A percentile compares a stretch with the other conserved stretches of the same genome.
Evolutionary conservation across 352 stramenopile species (phyloP).

Genomic region (Pythium vanterpoolii): DNA sequence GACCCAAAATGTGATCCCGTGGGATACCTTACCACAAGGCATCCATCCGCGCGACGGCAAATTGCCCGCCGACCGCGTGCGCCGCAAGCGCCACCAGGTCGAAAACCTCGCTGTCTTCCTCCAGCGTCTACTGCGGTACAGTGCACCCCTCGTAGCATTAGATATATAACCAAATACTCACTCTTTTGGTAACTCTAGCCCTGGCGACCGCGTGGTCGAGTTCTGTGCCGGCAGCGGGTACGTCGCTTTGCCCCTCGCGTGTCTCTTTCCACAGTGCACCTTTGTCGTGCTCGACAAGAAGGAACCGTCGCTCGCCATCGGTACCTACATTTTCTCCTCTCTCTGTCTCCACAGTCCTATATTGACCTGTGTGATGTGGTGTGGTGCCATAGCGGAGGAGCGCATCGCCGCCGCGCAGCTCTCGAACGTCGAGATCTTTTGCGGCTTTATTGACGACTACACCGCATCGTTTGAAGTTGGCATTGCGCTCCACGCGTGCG

Average conservation of each 20-base stretch:
- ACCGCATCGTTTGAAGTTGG: slow-evolving; percentile 64
- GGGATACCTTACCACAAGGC: slow-evolving; percentile 49
- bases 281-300: slow-evolving; percentile 84
- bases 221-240: slow-evolving; percentile 81
- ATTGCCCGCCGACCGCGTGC: slow-evolving; percentile 41
- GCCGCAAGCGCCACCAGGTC: slow-evolving; percentile 75
- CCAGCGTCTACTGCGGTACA: slow-evolving; percentile 51
- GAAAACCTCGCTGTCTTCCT: slow-evolving; percentile 78
- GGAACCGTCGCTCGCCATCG: slow-evolving; percentile 67
- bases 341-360: neutral
- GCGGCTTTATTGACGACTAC: slow-evolving; percentile 73
- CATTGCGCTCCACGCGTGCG: slow-evolving; percentile 77
- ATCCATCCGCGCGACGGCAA: slow-evolving; percentile 74
- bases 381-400: slow-evolving; percentile 48
- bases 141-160: too few species aligned
- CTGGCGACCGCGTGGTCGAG: slow-evolving; percentile 75
- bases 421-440: slow-evolving; percentile 74
- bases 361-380: neutral
- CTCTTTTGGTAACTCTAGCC: slow-evolving; percentile 22
- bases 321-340: slow-evolving; percentile 24
- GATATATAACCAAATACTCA: neutral
- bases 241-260: slow-evolving; percentile 69
- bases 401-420: slow-evolving; percentile 55
- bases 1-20: slow-evolving; percentile 45
- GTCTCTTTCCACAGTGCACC: slow-evolving; percentile 63